phyloP scores from a whole-genome alignment of 2,329 filamentous ascomycete genomes.

The Diaporthe sp. region DNA sequence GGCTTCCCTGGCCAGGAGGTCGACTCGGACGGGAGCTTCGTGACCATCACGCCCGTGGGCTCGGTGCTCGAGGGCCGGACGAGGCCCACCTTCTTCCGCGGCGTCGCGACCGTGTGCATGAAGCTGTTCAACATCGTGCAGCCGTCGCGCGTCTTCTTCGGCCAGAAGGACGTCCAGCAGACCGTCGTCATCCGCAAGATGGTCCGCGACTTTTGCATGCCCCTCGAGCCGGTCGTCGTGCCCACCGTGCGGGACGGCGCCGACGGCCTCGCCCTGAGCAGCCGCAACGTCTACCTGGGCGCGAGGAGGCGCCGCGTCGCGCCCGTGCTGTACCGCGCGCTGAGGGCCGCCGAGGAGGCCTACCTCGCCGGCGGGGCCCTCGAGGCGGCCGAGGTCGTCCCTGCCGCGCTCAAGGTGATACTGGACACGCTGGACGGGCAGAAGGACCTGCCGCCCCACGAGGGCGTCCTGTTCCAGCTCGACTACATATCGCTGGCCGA shows the following conservation, averaged over 20 bases:
- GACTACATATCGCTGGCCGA: constrained; percentile 96
- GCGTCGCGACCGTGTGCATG: constrained; percentile 96
- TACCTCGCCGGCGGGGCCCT: constrained; percentile 69
- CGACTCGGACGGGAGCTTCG: constrained; percentile 86
- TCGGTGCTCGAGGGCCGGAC: constrained; percentile 86
- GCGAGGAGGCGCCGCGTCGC: constrained; percentile 78
- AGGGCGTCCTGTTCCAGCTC: constrained; percentile 82
- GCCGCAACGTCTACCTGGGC: constrained; percentile 93
- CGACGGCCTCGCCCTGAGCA: constrained; percentile 92
- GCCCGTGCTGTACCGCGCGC: constrained; percentile 77
- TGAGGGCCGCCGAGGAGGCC: constrained; percentile 78
- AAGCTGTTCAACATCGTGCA: constrained; percentile 89
- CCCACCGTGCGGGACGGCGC: constrained; percentile 75
- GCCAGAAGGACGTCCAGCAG: constrained; percentile 98
- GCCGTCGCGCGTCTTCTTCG: constrained; percentile 89
- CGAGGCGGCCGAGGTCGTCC: constrained; percentile 77
- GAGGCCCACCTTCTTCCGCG: constrained; percentile 94
- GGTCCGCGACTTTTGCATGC: constrained; percentile 88
- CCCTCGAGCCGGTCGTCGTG: constrained; percentile 80
- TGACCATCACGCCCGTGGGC: constrained; percentile 89
- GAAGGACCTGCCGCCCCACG: constrained; percentile 66
- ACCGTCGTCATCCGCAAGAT: constrained; percentile 90
- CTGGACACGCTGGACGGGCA: constrained; percentile 72
- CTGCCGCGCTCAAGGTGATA: constrained; percentile 75
- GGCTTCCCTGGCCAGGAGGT: constrained; percentile 80